These are phyloP conservation scores for Xylaria sp. DNA, from an alignment of 2,329 filamentous ascomycete genomes.

Conservation along the genomic window DNA sequence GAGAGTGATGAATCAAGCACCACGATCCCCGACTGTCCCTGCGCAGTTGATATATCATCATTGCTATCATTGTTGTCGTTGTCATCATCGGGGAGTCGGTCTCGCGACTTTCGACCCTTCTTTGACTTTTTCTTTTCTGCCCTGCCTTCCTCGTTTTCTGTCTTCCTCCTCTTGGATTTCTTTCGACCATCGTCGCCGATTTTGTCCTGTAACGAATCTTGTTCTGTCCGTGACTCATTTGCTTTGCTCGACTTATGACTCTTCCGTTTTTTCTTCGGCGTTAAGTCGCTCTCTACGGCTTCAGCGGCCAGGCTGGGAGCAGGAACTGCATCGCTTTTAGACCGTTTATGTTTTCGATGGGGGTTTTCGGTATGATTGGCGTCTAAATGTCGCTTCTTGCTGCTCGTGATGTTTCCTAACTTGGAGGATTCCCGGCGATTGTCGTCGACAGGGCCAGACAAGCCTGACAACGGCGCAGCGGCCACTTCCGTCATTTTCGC, in stretches of 20 bases:
- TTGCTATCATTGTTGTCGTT: slow-evolving; percentile 4
- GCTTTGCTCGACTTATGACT: slow-evolving; percentile 30
- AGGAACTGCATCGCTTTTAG: slow-evolving; percentile 52
- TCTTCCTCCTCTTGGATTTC: slow-evolving; percentile 55
- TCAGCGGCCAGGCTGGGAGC: slow-evolving; percentile 8
- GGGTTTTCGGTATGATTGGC: slow-evolving; percentile 48
- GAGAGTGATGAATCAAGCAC: slow-evolving; percentile 51
- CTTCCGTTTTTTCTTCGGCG: slow-evolving; percentile 26
- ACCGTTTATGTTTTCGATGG: slow-evolving; percentile 63
- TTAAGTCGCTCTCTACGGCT: slow-evolving; percentile 9
- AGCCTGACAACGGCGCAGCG: slow-evolving; percentile 10
- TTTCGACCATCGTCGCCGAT: slow-evolving; percentile 46
- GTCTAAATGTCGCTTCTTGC: slow-evolving; percentile 47
- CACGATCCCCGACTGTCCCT: slow-evolving; percentile 47
- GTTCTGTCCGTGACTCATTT: slow-evolving; percentile 8
- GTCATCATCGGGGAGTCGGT: neutral
- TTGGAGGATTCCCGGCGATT: too few species aligned
- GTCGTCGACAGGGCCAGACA: too few species aligned
- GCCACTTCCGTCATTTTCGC: slow-evolving; percentile 39
- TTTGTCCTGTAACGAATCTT: slow-evolving; percentile 45
- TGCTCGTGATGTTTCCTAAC: slow-evolving; percentile 35
- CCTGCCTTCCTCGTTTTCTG: slow-evolving; percentile 53
- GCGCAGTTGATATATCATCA: neutral
- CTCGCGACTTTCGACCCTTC: slow-evolving; percentile 40
- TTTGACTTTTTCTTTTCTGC: slow-evolving; percentile 38